Base-by-base conservation (phyloP, 2,329 filamentous ascomycete genomes). In the Aureobasidium leucospermi region DNA sequence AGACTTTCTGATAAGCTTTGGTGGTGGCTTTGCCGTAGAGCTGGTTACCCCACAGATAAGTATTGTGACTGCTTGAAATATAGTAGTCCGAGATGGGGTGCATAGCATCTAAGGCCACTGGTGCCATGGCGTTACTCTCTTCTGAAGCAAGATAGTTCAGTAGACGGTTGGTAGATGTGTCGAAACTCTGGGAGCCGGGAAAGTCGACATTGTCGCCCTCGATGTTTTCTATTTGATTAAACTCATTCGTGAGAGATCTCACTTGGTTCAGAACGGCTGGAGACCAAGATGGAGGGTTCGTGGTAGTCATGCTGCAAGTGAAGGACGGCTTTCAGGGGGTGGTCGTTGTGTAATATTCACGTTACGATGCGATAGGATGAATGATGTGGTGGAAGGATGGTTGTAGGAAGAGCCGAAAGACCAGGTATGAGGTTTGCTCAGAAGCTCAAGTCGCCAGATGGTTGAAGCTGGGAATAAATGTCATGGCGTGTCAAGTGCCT, bases 51-150 rank as follows among this genome's bases (percentile, higher is more conserved):
- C 86, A 86, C 43, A 96, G 78, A 71, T 96, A 96, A 0, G 92
- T 96, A 71, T 96, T 96, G 77, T 96, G 92, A 69, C 90, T 96
- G 65, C 90, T 95, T 63, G 87, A 96, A 71, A 96, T 92, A 72
- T 90, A 96, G 76, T 96, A 96, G 70, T 95, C 90, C 48, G 87
- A 89, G 60, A 96, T 79, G 4, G 90, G 88, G 58, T 72, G 68
- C 16, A 61, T 65, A 3, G 62, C 62, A 55, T 72, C 69, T 13
- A 61, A 67, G 32, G 75, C 66, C 23, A 72, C 60, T 7, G 74
- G 71, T 23, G 74, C 70, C n/a, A 78, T 76, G 63, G 76, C 79
- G 64, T 75, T 76, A 7, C 76, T 75, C 13, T 72, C 69, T 19
- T 73, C 69, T 32, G 73, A 77, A 51, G 72, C 72, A 73, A 82